Base-by-base conservation (phyloP, 805 yeast species). In the Saturnispora galanensis region DNA sequence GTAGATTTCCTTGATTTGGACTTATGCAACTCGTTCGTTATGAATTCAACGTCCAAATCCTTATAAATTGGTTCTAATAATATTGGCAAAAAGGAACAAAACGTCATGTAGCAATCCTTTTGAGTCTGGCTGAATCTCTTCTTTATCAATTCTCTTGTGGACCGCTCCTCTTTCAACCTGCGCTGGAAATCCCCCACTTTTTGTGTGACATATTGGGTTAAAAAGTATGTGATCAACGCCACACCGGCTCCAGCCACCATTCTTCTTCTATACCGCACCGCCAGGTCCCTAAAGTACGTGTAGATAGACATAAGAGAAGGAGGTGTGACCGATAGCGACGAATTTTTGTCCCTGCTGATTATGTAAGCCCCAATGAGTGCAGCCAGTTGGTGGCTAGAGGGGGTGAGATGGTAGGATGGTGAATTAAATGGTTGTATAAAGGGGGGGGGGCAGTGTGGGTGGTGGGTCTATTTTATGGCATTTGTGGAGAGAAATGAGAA, bases 41-140 rank as follows among this genome's bases (percentile, higher is more conserved):
- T 79, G 41, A 71, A 67, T 55, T 87, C 95, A 17, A 84, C 89
- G 6, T 84, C 81, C 49, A 81, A 67, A 44, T 68, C 68, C 16
- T 72, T 75, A 47, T 79, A 62, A 7, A 86, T 72, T 12, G 84
- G 86, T 29, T 72, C 72, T 5, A 80, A 71, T 36, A 89, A 66
- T 4, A 86, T 85, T 1, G 96, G 95, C 40, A 85, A 68, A 49
- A 90, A 70, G 4, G 94, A 89, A 58, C 84, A 69, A 42, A 89
- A 77, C 0, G 97, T 90, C 65, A 78, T 79, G 42, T 83, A 71
- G 39, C 96, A 85, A 62, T 90, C 97, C 53, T 81, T 80, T 57
- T 89, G 97, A 10, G 96, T 90, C 66, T 88, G 96, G 41, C 83
- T 79, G 56, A 88, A 90, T 47, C 97, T 68, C 53, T 93, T 72